Evolutionary conservation across 345 rosid genomes (phyloP), one percentile per base, ranked within the genome.

Genomic region (Gossypium ekmanianum): DNA sequence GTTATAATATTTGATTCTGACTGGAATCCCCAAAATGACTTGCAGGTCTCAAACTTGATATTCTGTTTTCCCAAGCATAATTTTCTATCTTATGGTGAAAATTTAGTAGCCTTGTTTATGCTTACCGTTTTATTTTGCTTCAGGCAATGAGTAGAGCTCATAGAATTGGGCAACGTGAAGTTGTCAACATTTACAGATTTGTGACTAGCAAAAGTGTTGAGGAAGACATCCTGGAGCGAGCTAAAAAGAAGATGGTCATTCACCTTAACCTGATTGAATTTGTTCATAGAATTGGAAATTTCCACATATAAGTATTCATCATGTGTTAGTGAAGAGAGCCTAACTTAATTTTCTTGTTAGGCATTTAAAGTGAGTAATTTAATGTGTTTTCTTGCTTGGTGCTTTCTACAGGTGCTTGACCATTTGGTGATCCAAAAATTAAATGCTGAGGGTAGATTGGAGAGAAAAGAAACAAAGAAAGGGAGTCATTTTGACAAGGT

Each of bases 101-200:
- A 55, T 27, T 51, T 44, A 24, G 52, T 34, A n/a, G 9, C 66
- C 12, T 64, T 54, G 22, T 45, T 45, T 75, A 11, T 73, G 45
- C 50, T 11, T 34, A 63, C 64, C 79, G 24, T 55, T 66, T 50
- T 45, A 55, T 77, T 41, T 71, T 85, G 61, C 81, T 66, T 78
- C 84, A 96, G 99, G 99, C 99, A 68, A 93, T 96, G 98, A 96
- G 99, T 76, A 93, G 98, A 88, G 99, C 99, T 77, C 99, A 96
- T 79, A 89, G 99, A 86, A 96, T 96, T 81, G 99, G 99, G 78
- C 99, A 96, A 78, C 99, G 89, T 84, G 98, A 93, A 45, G 98
- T 96, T 57, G 99, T 96, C 51, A 96, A 96, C 81, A 93, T 96
- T 68, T 96, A 96, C 83, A 89, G 99, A 83, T 96, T 96, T 89